Conservation (phyloP, 768 basidiomycete species). For the Mycena olivaceomarginata region DNA sequence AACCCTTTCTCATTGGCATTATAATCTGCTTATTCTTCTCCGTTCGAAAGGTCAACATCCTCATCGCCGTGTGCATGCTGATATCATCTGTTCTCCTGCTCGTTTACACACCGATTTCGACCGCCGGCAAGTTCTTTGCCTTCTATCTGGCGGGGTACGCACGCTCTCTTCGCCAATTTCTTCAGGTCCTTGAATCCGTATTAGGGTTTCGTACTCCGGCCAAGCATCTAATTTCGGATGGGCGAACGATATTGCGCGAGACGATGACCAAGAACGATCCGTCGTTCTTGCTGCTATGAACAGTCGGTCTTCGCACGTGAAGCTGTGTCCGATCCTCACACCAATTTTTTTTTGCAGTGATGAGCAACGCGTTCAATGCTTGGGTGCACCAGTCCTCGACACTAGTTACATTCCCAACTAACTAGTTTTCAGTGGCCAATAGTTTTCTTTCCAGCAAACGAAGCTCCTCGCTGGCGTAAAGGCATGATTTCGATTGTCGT, state of each 20-base stretch:
- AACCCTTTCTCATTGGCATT: too few relatives aligned
- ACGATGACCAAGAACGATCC: conserved; percentile 82
- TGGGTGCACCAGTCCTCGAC: conserved; percentile 25
- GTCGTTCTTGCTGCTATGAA: conserved; percentile 86
- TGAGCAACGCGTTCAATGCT: conserved; percentile 45
- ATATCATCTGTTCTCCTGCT: conserved; percentile 40
- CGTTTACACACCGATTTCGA: conserved; percentile 55
- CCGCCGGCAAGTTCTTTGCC: conserved; percentile 82
- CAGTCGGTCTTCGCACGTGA: conserved; percentile 59
- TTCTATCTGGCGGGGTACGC: conserved; percentile 70
- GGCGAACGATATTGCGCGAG: conserved; percentile 87
- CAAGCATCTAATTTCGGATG: conserved; percentile 89
- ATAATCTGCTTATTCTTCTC: too few relatives aligned
- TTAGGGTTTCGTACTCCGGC: conserved; percentile 83
- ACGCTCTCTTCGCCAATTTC: neutral
- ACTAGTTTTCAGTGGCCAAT: conserved; percentile 69
- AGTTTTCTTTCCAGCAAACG: conserved; percentile 84
- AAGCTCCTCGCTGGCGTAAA: conserved; percentile 79
- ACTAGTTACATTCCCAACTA: neutral
- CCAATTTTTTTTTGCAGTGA: conserved; percentile 33
- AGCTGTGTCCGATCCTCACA: neutral
- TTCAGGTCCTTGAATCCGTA: conserved; percentile 62
- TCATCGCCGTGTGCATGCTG: conserved; percentile 42
- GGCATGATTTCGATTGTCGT: conserved; percentile 84
- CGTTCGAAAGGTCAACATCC: conserved; percentile 30